phyloP scores from a whole-genome alignment of 257 asterid genomes.

The Solanum bulbocastanum region DNA sequence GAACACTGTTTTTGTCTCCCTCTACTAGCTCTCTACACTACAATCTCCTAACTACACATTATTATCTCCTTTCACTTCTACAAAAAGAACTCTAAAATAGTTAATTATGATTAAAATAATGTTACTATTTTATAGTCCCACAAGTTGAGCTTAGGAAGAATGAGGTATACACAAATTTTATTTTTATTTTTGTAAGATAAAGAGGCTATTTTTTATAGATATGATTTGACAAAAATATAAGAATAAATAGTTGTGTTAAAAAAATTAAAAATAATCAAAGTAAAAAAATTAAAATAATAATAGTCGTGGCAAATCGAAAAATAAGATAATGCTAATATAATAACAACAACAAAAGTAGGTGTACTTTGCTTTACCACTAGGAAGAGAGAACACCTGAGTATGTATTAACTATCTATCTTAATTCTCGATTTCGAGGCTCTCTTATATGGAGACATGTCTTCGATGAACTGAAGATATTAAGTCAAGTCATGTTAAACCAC shows the following conservation, averaged over 20 bases:
- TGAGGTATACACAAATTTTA: accelerated
- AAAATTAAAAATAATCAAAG: neutral
- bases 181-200: accelerated
- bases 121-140: neutral
- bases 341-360: neutral
- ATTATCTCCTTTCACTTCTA: neutral
- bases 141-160: neutral
- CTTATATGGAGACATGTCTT: neutral
- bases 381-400: neutral
- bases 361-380: neutral
- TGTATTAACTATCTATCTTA: neutral
- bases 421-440: neutral
- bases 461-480: neutral
- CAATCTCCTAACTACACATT: neutral
- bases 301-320: neutral
- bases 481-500: neutral
- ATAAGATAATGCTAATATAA: neutral
- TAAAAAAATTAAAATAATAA: accelerated
- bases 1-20: neutral
- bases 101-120: too few relatives aligned
- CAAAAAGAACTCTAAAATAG: neutral
- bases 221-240: neutral
- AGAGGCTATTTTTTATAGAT: neutral
- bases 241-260: neutral
- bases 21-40: neutral